Percentiles rank a stretch among this genome's conserved stretches.
Evolutionary conservation across 2,329 filamentous ascomycete genomes (phyloP).

Genomic region (Cordyceps javanica): DNA sequence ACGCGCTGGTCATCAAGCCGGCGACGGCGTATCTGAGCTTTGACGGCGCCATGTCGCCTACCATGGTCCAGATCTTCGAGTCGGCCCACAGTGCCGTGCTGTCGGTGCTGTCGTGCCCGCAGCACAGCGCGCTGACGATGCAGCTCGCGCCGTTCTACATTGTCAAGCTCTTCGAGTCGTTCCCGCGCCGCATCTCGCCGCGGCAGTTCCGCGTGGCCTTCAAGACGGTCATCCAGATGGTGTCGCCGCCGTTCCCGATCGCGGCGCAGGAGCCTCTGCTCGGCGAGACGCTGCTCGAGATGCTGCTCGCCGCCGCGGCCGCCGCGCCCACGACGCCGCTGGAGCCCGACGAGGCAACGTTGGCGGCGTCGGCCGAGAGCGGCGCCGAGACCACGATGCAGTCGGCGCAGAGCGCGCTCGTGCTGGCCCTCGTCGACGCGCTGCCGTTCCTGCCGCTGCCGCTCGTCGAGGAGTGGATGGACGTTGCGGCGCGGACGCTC

Average conservation of each 20-base stretch:
- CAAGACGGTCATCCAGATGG: conserved; percentile 75
- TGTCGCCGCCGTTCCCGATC: conserved; percentile 72
- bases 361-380: conserved; percentile 21
- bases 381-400: conserved; percentile 33
- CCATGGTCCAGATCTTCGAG: conserved; percentile 65
- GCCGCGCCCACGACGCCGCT: conserved; percentile 41
- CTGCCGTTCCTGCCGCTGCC: conserved; percentile 66
- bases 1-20: conserved; percentile 66
- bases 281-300: conserved; percentile 74
- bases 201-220: conserved; percentile 87
- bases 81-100: conserved; percentile 79
- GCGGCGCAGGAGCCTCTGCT: conserved; percentile 68
- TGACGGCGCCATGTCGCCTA: conserved; percentile 35
- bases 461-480: conserved; percentile 75
- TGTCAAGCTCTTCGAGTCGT: conserved; percentile 71
- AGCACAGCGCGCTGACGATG: conserved; percentile 64
- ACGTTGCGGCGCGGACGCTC: conserved; percentile 61
- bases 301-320: conserved; percentile 57
- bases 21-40: conserved; percentile 65
- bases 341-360: conserved; percentile 32
- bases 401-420: conserved; percentile 75
- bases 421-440: conserved; percentile 72
- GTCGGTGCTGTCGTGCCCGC: conserved; percentile 72
- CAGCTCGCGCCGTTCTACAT: conserved; percentile 77
- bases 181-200: conserved; percentile 70